Evolutionary conservation across 1,284 basidiomycete species (phyloP), one percentile per base, ranked within the genome.

Genomic region (Malassezia psittaci): DNA sequence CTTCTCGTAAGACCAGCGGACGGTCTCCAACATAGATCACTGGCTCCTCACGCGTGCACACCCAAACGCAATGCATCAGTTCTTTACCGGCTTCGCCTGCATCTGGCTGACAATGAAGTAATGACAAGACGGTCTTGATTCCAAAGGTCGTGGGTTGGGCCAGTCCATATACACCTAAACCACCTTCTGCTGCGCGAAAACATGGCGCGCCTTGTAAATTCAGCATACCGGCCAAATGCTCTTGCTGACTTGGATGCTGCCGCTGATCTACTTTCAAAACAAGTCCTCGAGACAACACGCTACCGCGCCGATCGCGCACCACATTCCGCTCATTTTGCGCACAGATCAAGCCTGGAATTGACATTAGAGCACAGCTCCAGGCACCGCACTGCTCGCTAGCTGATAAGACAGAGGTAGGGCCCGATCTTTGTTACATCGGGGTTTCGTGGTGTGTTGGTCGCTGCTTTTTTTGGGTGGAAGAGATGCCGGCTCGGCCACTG

Each of bases 71-170:
- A 52, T 74, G 72, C 34, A 37, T 39, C 4, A 16, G 59, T 24
- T 7, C 51, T 44, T n/a, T 46, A 18, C 8, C 36, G 12, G 18
- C 5, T 8, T 15, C 21, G 19, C 13, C 13, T 11, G 54, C 57
- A n/a, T 57, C 47, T 5, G 66, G 66, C 9, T 60, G 46, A 34
- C 67, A 68, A 16, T 85, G 81, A 6, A 99, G 81, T 6, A 93
- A 81, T 19, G 89, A 88, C 5, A 99, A 79, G 50, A 98, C 89
- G 0, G 90, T 90, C 57, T 89, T 82, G 13, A 99, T 79, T 16
- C 94, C 94, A 60, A 90, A 85, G 0, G 89, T 84, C 4, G 91
- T 89, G 12, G 94, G 94, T 74, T 98, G 94, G 1, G 94, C 94
- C 7, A 67, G 65, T 39, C 74, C 69, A 38, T 71, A 75, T 19